Evolutionary conservation across 2,329 filamentous ascomycete genomes (phyloP).

Genomic region (Trichoderma sp.): DNA sequence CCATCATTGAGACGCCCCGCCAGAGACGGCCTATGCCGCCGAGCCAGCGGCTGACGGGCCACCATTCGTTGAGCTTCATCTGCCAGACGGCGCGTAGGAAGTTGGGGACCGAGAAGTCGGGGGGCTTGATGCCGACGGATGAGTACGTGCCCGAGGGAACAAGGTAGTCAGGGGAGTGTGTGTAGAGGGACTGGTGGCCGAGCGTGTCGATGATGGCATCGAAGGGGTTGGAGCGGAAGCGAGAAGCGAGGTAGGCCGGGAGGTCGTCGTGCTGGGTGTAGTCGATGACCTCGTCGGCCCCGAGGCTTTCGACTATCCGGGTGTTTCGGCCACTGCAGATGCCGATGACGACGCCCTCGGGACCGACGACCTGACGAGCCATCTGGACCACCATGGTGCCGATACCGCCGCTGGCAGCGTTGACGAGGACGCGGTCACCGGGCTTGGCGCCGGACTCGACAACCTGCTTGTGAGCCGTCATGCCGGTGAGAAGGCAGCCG

Average conservation of each 20-base stretch:
- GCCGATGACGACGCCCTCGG: conserved; percentile 42
- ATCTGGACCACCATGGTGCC: conserved; percentile 47
- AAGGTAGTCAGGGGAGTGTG: conserved; percentile 39
- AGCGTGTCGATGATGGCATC: conserved; percentile 50
- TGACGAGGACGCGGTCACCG: conserved; percentile 44
- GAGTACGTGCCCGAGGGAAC: conserved; percentile 37
- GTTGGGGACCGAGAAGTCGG: conserved; percentile 30
- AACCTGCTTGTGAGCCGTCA: conserved; percentile 40
- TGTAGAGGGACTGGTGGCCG: conserved; percentile 47
- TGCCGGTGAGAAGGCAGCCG: conserved; percentile 38
- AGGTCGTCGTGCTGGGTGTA: conserved; percentile 39
- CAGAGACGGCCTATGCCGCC: conserved; percentile 39
- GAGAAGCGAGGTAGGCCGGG: conserved; percentile 31
- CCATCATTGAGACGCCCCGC: conserved; percentile 35
- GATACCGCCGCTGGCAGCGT: conserved; percentile 51
- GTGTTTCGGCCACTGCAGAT: conserved; percentile 48
- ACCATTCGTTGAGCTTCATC: conserved; percentile 39
- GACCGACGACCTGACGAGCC: conserved; percentile 36
- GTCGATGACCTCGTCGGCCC: conserved; percentile 50
- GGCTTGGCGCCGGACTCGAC: conserved; percentile 36
- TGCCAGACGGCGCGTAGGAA: conserved; percentile 32
- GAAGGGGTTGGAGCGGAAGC: conserved; percentile 33
- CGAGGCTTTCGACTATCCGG: conserved; percentile 44
- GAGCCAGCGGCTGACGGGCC: conserved; percentile 35
- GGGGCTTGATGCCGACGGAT: conserved; percentile 41